Conservation (phyloP, 2,329 filamentous ascomycete species). For the Claviceps pusilla region DNA sequence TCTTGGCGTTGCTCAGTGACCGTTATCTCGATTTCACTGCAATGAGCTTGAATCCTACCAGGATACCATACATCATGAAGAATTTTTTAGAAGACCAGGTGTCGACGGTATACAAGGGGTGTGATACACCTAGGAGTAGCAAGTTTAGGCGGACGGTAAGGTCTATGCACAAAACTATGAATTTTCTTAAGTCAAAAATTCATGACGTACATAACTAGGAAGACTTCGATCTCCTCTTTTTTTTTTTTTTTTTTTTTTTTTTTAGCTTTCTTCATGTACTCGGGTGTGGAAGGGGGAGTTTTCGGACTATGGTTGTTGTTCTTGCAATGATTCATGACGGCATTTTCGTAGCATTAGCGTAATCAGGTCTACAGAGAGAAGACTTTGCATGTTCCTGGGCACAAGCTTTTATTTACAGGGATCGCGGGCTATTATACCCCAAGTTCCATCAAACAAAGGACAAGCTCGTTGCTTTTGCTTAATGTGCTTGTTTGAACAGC, state of each 20-base stretch:
- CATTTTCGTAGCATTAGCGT: background rate
- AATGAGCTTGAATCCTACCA: background rate
- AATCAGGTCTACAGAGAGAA: background rate
- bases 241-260: background rate
- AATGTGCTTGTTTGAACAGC: too few species aligned
- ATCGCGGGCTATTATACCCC: background rate
- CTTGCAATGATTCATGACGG: background rate
- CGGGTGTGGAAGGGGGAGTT: background rate
- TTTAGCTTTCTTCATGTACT: background rate
- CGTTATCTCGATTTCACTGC: background rate
- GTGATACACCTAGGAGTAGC: background rate
- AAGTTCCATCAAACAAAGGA: background rate
- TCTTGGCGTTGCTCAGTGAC: background rate
- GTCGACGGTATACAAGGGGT: background rate
- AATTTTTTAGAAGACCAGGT: background rate
- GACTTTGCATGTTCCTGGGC: background rate
- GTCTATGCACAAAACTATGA: background rate
- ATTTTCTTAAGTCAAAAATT: background rate
- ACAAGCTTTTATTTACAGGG: background rate
- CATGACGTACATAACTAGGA: background rate
- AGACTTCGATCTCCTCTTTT: background rate
- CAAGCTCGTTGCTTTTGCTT: background rate
- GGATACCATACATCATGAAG: background rate
- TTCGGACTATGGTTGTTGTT: background rate
- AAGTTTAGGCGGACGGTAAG: background rate